Evolutionary conservation across 2,329 filamentous ascomycete species (phyloP), one percentile per base, ranked within the genome.

Genomic region (Malbranchea zuffiana): DNA sequence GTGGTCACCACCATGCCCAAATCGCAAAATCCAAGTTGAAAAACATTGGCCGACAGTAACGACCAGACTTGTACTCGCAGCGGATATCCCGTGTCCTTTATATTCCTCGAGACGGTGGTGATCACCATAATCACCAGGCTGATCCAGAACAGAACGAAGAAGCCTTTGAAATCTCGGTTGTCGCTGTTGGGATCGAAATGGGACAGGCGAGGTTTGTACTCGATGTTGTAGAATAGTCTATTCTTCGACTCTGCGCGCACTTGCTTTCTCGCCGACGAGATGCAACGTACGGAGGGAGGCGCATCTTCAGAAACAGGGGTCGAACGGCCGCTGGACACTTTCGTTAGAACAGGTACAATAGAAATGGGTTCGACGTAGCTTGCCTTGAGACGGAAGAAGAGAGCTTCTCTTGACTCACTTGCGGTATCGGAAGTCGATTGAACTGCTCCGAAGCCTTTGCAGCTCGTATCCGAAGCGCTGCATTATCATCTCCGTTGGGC

Each of bases 91-190:
- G 85, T 95, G 56, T 96, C 90, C 60, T 88, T 93, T 54, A 90
- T 75, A 59, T 94, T 96, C 51, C 88, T 78, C 52, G 95, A 63
- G 68, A 86, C 84, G n/a, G 83, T 83, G 2, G 88, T 96, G 44
- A 94, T 80, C 51, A 87, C 85, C 87, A 98, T 94, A 59, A 98
- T 93, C 48, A 83, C 84, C 42, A 98, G 69, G 6, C 85, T 85
- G 47, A 98, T 88, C 90, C 90, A 98, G 65, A 98, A 98, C 24
- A 98, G 74, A 37, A 90, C 84, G 65, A 95, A 98, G 72, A 98
- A 98, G 55, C 90, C 90, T 50, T 85, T 78, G 58, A 98, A 98
- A 61, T 98, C 86, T 52, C 78, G 78, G 58, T 96, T 87, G 52
- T 94, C 86, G 60, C 83, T 93, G 33, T 75, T 72, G 0, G 87